These are phyloP conservation scores for Monilinia vaccinii-corymbosi DNA, from an alignment of 2,329 filamentous ascomycete species.

Conservation along the genomic window DNA sequence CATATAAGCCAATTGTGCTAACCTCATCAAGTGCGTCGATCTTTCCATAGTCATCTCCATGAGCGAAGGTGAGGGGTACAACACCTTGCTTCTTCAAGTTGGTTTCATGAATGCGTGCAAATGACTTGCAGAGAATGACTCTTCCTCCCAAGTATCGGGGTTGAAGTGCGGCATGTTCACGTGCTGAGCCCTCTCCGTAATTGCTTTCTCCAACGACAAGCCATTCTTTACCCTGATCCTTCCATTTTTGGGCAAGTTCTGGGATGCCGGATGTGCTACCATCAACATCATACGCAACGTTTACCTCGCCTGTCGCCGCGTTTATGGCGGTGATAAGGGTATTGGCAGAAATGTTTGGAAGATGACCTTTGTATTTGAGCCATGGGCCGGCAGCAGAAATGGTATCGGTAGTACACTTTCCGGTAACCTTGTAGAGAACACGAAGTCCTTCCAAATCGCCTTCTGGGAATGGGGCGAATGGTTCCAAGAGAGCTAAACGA, in stretches of 20 bases:
- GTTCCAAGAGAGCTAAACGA: constrained; percentile 82
- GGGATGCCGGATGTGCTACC: constrained; percentile 71
- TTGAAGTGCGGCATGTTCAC: constrained; percentile 84
- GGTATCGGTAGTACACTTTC: constrained; percentile 97
- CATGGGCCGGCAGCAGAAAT: constrained; percentile 95
- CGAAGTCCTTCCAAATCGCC: constrained; percentile 67
- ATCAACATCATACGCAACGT: constrained; percentile 80
- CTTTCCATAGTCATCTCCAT: constrained; percentile 80
- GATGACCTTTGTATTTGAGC: constrained; percentile 98
- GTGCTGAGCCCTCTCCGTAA: constrained; percentile 84
- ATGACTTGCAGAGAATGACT: constrained; percentile 76
- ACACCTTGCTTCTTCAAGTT: constrained; percentile 97
- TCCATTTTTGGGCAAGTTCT: constrained; percentile 79
- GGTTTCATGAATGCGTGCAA: constrained; percentile 89
- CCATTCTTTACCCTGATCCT: constrained; percentile 67
- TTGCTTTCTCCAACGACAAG: constrained; percentile 96
- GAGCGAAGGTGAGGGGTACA: constrained; percentile 81
- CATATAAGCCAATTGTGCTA: constrained; percentile 70
- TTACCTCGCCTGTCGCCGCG: constrained; percentile 85
- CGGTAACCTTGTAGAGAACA: constrained; percentile 91
- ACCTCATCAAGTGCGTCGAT: constrained; percentile 80
- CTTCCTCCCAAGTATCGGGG: constrained; percentile 83
- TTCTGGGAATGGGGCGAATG: constrained; percentile 75
- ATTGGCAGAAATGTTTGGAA: constrained; percentile 96
- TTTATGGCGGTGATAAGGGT: constrained; percentile 94